phyloP scores from a whole-genome alignment of 371 early-diverging fungal genomes.

The Mucor velutinosus region DNA sequence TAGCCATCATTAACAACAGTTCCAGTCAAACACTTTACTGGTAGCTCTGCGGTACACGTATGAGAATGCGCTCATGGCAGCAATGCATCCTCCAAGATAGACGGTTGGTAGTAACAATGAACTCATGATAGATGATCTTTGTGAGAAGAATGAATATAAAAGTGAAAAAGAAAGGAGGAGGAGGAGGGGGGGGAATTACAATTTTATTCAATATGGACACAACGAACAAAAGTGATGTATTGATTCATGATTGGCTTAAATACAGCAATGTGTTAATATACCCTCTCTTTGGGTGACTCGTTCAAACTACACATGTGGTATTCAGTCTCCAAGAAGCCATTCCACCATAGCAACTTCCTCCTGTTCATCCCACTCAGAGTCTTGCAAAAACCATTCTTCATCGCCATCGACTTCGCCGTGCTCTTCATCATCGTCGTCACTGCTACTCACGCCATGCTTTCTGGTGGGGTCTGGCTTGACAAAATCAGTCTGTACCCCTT shows the following conservation, averaged over 20 bases:
- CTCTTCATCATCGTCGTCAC: conserved; percentile 23
- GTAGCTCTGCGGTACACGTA: conserved; percentile 53
- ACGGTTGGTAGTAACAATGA: conserved; percentile 56
- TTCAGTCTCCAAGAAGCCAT: conserved; percentile 44
- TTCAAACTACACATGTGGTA: not conserved
- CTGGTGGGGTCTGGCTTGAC: not conserved
- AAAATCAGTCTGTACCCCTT: conserved; percentile 28
- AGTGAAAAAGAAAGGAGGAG: not conserved
- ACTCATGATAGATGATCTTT: conserved; percentile 23
- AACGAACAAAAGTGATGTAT: conserved; percentile 25
- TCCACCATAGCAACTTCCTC: conserved; percentile 43
- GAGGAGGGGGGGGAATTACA: not conserved
- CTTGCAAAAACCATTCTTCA: conserved; percentile 52
- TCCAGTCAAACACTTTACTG: conserved; percentile 24
- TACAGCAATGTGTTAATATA: not conserved
- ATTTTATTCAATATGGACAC: not conserved
- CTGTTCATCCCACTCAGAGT: conserved; percentile 47
- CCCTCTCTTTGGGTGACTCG: not conserved
- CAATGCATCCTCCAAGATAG: conserved; percentile 66
- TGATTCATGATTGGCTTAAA: conserved; percentile 24
- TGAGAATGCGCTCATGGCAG: conserved; percentile 65
- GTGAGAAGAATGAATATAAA: not conserved
- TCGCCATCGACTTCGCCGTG: conserved; percentile 45
- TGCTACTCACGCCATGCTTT: not conserved
- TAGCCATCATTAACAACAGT: not conserved